Evolutionary conservation across 257 asterid genomes (phyloP), one percentile per base, ranked within the genome.

Genomic region (Nicotiana sylvestris): DNA sequence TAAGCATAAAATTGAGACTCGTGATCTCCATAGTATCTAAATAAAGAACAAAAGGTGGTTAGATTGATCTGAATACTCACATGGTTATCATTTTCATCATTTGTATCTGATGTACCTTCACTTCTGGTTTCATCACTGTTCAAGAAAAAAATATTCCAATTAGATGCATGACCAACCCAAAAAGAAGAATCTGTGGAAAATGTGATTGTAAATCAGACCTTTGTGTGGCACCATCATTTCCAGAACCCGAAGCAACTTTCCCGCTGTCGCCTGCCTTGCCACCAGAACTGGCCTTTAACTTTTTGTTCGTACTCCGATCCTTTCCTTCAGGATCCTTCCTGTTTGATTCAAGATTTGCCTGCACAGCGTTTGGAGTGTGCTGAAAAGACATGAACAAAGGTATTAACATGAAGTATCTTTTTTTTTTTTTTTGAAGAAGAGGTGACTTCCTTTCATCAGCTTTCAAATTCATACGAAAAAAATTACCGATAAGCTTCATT

Each of bases 61-160:
- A 12, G 51, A 32, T 37, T 0, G 46, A 77, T 68, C 32, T 51
- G 74, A 78, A 77, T 82, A 82, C 81, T 35, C 55, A 92, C 99
- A 88, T 88, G 92, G 86, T 90, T 89, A 82, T 88, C 89, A 85
- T 94, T 85, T 81, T 96, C 96, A 84, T 92, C 97, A 84, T 95
- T 96, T 85, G 91, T 93, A 87, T 93, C 96, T 21, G 98, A 89
- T 27, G 97, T 93, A 84, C 93, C 95, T 76, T 92, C 98, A 85
- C 95, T 93, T 81, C 93, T 97, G 51, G 97, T 96, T 67, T 93
- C 99, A 87, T 90, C 98, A 88, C 98, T 95, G 90, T 82, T 68
- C 82, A 88, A 58, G 77, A 86, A 86, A 84, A 84, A 86, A 81
- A 85, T 8, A 84, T 68, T 70, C 86, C 61, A 77, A 65, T 86